Evolutionary conservation across 768 basidiomycete species (phyloP).

Genomic region (Pleurotus pulmonarius): DNA sequence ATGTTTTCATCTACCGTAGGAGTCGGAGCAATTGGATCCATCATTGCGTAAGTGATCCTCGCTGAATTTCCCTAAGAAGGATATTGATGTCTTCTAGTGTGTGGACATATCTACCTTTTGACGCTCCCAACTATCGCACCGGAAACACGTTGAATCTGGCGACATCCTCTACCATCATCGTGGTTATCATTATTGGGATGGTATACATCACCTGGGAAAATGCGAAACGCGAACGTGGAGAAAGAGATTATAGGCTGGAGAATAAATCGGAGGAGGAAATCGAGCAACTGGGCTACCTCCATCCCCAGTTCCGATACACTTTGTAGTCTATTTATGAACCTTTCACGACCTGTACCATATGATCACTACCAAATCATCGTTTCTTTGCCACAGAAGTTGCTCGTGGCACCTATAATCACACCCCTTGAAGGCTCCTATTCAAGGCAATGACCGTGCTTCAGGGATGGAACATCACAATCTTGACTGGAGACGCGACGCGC

Average conservation of each 20-base stretch:
- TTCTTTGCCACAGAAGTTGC: too few relatives aligned
- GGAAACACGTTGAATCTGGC: constrained; percentile 43
- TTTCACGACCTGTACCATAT: too few relatives aligned
- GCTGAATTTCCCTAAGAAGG: too few relatives aligned
- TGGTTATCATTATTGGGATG: constrained; percentile 25
- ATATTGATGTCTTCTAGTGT: constrained; percentile 23
- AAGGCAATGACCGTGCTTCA: too few relatives aligned
- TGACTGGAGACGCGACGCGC: too few relatives aligned
- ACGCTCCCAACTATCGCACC: constrained; percentile 42
- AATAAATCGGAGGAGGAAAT: constrained; percentile 34
- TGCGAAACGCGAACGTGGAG: constrained; percentile 36
- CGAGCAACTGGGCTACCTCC: constrained; percentile 37
- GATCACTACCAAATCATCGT: too few relatives aligned
- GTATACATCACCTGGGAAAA: constrained; percentile 41
- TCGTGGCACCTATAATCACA: too few relatives aligned
- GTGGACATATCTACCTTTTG: constrained; percentile 43
- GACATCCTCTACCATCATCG: constrained; percentile 25
- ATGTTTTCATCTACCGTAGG: constrained; percentile 16
- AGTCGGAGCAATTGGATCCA: constrained; percentile 38
- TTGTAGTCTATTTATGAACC: constrained; percentile 12
- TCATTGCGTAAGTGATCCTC: constrained; percentile 34
- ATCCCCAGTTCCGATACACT: constrained; percentile 43
- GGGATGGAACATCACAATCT: too few relatives aligned
- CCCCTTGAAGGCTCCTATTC: too few relatives aligned
- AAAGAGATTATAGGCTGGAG: constrained; percentile 35